Percentiles rank a stretch among this genome's conserved stretches.
Conservation (phyloP, 2,329 filamentous ascomycete species). For the Coniella vitis region DNA sequence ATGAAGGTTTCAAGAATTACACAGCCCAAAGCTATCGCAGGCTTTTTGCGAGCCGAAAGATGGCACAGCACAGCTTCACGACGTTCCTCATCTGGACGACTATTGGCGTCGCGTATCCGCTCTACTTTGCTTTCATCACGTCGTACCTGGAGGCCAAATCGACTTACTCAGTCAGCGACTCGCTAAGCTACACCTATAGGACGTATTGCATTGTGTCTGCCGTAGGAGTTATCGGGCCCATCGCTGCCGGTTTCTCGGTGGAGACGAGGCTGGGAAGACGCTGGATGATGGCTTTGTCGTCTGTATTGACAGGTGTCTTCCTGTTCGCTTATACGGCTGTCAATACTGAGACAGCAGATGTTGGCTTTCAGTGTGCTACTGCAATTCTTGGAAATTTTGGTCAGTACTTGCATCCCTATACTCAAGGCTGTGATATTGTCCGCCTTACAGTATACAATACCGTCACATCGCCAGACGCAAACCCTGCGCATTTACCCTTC, state of each 20-base stretch:
- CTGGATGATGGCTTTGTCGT: slow-evolving; percentile 38
- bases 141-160: slow-evolving; percentile 36
- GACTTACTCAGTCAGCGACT: slow-evolving; percentile 21
- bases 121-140: slow-evolving; percentile 40
- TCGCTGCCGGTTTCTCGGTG: slow-evolving; percentile 34
- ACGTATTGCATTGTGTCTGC: slow-evolving; percentile 32
- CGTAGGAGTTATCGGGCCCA: slow-evolving; percentile 32
- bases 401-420: slow-evolving; percentile 12
- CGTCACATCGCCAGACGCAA: too few species aligned
- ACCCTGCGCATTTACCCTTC: too few species aligned
- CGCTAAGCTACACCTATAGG: slow-evolving; percentile 27
- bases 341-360: slow-evolving; percentile 29
- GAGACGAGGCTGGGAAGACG: slow-evolving; percentile 34
- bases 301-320: slow-evolving; percentile 37
- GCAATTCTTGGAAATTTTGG: slow-evolving; percentile 38
- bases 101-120: slow-evolving; percentile 39
- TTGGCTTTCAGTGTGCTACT: slow-evolving; percentile 35
- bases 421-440: not conserved
- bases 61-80: slow-evolving; percentile 28
- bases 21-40: slow-evolving; percentile 23
- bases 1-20: slow-evolving; percentile 24
- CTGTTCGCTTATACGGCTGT: slow-evolving; percentile 39
- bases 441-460: too few species aligned
- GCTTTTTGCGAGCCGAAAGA: slow-evolving; percentile 26
- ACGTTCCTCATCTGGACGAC: slow-evolving; percentile 37